These are phyloP conservation scores for Cokeromyces recurvatus DNA, from an alignment of 371 early-diverging fungal species.

Conservation along the genomic window DNA sequence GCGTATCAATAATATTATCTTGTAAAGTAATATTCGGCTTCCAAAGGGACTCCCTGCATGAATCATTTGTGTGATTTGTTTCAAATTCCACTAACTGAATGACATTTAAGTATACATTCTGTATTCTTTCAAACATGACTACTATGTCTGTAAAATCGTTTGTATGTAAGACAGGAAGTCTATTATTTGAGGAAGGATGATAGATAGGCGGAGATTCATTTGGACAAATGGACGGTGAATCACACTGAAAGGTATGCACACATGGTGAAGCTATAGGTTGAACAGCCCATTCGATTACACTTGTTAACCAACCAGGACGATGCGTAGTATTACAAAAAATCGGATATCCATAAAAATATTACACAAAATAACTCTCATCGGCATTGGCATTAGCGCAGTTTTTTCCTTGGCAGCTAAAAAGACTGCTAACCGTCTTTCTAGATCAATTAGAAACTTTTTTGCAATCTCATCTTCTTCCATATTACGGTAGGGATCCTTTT, in stretches of 20 bases:
- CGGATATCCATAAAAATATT: conserved; percentile 54
- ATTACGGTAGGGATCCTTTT: conserved; percentile 26
- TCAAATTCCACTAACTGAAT: conserved; percentile 24
- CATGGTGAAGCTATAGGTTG: conserved; percentile 22
- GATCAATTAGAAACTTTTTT: conserved; percentile 61
- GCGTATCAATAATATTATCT: neutral
- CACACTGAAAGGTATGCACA: neutral
- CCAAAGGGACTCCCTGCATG: neutral
- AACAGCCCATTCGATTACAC: conserved; percentile 53
- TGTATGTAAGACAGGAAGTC: conserved; percentile 1
- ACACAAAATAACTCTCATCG: conserved; percentile 51
- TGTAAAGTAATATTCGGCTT: neutral
- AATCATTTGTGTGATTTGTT: conserved; percentile 1
- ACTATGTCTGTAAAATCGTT: conserved; percentile 29
- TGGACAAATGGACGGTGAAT: neutral
- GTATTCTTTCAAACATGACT: conserved; percentile 36
- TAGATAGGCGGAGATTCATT: conserved; percentile 7
- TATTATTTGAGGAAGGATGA: neutral
- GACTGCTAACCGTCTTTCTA: conserved; percentile 54
- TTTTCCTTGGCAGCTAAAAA: conserved; percentile 60
- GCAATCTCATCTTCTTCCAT: conserved; percentile 57
- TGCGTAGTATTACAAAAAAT: conserved; percentile 61
- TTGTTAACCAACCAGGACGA: conserved; percentile 56
- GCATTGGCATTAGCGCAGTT: conserved; percentile 43
- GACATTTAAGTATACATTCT: conserved; percentile 27